Percentiles rank a stretch among this genome's conserved stretches.
These are phyloP conservation scores for Xylaria bambusicola DNA, from an alignment of 495 filamentous ascomycete species.

Conservation along the genomic window DNA sequence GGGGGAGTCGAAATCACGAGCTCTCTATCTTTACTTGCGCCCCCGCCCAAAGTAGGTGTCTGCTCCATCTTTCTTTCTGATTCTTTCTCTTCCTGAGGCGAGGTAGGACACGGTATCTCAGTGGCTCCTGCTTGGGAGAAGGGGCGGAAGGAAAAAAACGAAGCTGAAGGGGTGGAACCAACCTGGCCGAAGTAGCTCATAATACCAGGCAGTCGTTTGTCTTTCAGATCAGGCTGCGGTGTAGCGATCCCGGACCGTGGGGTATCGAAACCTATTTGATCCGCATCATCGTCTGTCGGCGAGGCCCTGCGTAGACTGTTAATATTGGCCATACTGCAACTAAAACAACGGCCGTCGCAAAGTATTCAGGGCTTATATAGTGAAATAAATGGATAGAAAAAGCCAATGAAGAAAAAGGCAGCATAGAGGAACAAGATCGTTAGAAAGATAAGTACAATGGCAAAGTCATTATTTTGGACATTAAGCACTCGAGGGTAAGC, in stretches of 20 bases:
- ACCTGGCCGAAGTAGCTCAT: constrained; percentile 97
- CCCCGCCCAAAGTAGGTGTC: constrained; percentile 24
- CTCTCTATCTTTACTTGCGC: constrained; percentile 30
- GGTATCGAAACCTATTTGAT: constrained; percentile 79
- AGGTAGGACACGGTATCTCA: constrained; percentile 35
- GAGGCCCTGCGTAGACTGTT: constrained; percentile 50
- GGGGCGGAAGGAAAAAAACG: constrained; percentile 34
- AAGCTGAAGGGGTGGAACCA: constrained; percentile 65
- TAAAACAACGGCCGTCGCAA: neutral
- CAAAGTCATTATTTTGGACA: constrained; percentile 22
- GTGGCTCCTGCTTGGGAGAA: constrained; percentile 41
- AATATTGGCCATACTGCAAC: constrained; percentile 38
- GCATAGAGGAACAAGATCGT: constrained; percentile 9
- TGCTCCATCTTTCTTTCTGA: constrained; percentile 31
- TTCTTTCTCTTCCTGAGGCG: constrained; percentile 38
- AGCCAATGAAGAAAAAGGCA: constrained; percentile 14
- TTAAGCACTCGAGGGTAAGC: constrained; percentile 15
- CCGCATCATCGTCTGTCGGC: constrained; percentile 63
- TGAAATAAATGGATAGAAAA: constrained; percentile 4
- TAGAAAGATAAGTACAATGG: constrained; percentile 28
- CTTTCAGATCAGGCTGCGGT: constrained; percentile 82
- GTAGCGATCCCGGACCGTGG: constrained; percentile 85
- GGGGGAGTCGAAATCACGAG: constrained; percentile 54
- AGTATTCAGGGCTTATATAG: constrained; percentile 20
- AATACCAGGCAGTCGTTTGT: constrained; percentile 89